Evolutionary conservation across 2,329 filamentous ascomycete species (phyloP).

Genomic region (Eutypa lata): DNA sequence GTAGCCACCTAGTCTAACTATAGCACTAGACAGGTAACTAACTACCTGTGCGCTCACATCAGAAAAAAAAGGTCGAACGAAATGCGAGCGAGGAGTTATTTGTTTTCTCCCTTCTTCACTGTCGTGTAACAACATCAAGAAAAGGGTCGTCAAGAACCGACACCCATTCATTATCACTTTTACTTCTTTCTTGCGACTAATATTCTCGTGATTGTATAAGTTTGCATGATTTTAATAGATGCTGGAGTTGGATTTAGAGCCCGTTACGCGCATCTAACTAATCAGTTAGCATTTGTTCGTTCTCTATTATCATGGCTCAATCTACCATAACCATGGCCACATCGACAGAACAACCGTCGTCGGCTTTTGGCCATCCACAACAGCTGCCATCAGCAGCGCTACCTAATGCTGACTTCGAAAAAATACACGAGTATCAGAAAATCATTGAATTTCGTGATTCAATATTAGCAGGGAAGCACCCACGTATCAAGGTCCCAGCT

Average conservation of each 20-base stretch:
- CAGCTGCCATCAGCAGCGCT: constrained; percentile 13
- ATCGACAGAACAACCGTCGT: constrained; percentile 9
- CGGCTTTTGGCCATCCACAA: constrained; percentile 16
- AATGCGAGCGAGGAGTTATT: too few relatives aligned
- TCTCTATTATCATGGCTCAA: constrained; percentile 20
- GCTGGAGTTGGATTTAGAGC: constrained; percentile 1
- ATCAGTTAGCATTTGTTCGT: background rate
- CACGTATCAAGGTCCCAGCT: constrained; percentile 54
- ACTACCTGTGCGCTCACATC: too few relatives aligned
- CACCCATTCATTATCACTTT: background rate
- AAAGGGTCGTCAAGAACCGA: background rate
- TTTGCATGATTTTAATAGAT: background rate
- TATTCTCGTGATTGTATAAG: background rate
- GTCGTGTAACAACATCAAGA: background rate
- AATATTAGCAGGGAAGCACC: constrained; percentile 74
- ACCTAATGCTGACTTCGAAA: constrained; percentile 42
- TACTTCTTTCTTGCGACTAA: background rate
- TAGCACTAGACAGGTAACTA: too few relatives aligned
- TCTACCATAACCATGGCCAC: constrained; percentile 8
- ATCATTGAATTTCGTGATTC: constrained; percentile 78
- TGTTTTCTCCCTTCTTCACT: too few relatives aligned
- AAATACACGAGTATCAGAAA: constrained; percentile 70
- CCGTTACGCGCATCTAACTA: background rate
- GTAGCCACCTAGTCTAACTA: too few relatives aligned
- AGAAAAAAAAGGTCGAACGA: too few relatives aligned